Evolutionary conservation across 1,284 basidiomycete genomes (phyloP).

Genomic region (Ganoderma boninense): DNA sequence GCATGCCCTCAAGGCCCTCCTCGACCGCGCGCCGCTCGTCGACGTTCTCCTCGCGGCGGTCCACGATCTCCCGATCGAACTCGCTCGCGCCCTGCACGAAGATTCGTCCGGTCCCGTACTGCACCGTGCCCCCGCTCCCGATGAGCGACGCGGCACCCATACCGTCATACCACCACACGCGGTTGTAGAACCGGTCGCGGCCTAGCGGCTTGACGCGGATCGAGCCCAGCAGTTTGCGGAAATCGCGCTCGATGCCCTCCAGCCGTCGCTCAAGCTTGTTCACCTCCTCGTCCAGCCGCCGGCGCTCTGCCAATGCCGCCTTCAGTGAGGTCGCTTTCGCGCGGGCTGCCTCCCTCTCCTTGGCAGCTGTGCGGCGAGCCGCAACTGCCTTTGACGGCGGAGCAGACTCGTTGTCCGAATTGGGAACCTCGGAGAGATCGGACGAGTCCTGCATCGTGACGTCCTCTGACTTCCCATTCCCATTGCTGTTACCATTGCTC

Average conservation of each 20-base stretch:
- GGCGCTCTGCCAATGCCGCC: conserved; percentile 78
- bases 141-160: conserved; percentile 86
- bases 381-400: conserved; percentile 48
- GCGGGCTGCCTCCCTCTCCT: conserved; percentile 78
- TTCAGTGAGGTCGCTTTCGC: conserved; percentile 77
- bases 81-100: conserved; percentile 91
- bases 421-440: conserved; percentile 72
- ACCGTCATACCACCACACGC: conserved; percentile 99
- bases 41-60: conserved; percentile 63
- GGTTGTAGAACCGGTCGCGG: conserved; percentile 92
- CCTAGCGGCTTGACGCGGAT: conserved; percentile 90
- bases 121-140: conserved; percentile 74
- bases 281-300: conserved; percentile 88
- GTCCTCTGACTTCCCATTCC: conserved; percentile 54
- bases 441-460: conserved; percentile 66
- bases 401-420: conserved; percentile 59
- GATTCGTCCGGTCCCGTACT: conserved; percentile 89
- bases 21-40: conserved; percentile 72
- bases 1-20: conserved; percentile 77
- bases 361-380: conserved; percentile 60
- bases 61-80: conserved; percentile 76
- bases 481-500: conserved; percentile 36
- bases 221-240: conserved; percentile 85
- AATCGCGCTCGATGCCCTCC: conserved; percentile 92
- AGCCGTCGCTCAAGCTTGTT: conserved; percentile 81